Percentiles rank a stretch among this genome's conserved stretches.
Conservation (phyloP, 192 early-diverging fungal species). For the Entophlyctis helioformis region DNA sequence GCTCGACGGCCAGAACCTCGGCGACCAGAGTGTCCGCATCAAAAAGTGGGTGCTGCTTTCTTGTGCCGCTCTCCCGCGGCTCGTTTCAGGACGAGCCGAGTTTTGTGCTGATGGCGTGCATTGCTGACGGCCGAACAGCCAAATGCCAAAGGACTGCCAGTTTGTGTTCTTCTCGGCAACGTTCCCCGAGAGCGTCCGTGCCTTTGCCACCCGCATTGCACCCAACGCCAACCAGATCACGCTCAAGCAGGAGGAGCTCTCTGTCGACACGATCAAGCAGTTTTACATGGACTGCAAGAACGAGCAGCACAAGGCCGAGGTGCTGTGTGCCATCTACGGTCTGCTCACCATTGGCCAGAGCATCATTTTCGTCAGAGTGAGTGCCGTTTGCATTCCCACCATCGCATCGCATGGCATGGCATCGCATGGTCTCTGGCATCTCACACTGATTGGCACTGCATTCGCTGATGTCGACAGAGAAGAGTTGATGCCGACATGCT, state of each 20-base stretch:
- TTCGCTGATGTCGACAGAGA: conserved; percentile 21
- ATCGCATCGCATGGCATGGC: neutral
- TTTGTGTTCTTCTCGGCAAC: conserved; percentile 93
- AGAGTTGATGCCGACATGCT: conserved; percentile 77
- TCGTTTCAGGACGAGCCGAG: neutral
- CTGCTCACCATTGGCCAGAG: conserved; percentile 89
- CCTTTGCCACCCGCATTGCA: conserved; percentile 71
- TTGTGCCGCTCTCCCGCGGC: neutral
- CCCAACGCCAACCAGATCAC: conserved; percentile 78
- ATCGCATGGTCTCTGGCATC: neutral
- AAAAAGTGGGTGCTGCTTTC: conserved; percentile 44
- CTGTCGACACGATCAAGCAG: conserved; percentile 90
- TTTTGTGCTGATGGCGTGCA: neutral
- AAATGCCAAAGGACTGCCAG: conserved; percentile 63
- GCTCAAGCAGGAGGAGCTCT: conserved; percentile 76
- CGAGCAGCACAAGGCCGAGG: conserved; percentile 60
- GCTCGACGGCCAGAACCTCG: conserved; percentile 70
- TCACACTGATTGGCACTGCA: neutral
- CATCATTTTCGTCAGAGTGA: conserved; percentile 86
- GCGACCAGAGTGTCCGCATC: conserved; percentile 76
- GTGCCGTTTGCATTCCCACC: too few relatives aligned
- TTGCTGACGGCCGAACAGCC: too few relatives aligned
- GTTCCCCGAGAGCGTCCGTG: conserved; percentile 64
- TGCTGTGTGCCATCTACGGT: conserved; percentile 38
- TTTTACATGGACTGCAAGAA: conserved; percentile 89